Percentiles rank a stretch among this genome's conserved stretches.
phyloP scores from a whole-genome alignment of 2,329 filamentous ascomycete genomes.

The Neopestalotiopsis sp. region DNA sequence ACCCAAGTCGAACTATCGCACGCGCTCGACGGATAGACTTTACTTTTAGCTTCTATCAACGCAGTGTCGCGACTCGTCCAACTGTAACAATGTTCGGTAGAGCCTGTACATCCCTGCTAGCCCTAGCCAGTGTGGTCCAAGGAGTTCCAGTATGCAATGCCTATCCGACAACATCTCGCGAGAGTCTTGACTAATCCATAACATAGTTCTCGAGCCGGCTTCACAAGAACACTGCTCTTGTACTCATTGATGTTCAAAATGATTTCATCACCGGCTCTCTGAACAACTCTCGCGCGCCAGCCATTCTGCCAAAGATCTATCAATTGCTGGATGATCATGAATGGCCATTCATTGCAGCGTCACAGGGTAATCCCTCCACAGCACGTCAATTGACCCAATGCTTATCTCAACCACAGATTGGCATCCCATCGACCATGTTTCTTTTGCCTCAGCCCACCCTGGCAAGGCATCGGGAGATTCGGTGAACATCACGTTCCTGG shows the following conservation, averaged over 20 bases:
- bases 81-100: conserved; percentile 2
- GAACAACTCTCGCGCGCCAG: conserved; percentile 24
- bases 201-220: conserved; percentile 23
- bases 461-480: conserved; percentile 21
- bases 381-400: background rate
- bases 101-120: conserved; percentile 1
- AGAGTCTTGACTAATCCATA: background rate
- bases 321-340: conserved; percentile 26
- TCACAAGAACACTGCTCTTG: conserved; percentile 27
- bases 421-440: conserved; percentile 26
- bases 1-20: background rate
- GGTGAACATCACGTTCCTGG: conserved; percentile 26
- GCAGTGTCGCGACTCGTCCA: background rate
- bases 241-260: conserved; percentile 27
- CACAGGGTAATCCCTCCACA: conserved; percentile 21
- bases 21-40: background rate
- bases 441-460: conserved; percentile 24
- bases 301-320: conserved; percentile 27
- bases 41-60: background rate
- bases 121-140: background rate
- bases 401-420: conserved; percentile 20
- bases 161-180: background rate
- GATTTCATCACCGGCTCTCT: conserved; percentile 28
- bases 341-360: conserved; percentile 28
- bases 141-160: conserved; percentile 13